Conservation (phyloP, 768 basidiomycete species). For the Atractiella rhizophila region DNA sequence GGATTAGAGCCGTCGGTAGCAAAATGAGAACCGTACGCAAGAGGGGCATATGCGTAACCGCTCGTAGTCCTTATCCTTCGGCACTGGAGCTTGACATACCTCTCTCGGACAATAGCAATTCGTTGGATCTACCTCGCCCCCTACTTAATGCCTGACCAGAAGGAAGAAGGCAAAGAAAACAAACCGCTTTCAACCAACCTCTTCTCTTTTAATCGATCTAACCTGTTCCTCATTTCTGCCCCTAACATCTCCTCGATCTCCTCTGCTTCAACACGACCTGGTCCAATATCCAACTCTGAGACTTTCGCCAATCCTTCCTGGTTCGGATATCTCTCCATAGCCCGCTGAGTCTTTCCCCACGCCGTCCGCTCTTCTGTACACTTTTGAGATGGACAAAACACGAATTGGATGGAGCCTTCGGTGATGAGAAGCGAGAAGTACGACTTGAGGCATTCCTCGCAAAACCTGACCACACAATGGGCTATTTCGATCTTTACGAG, state of each 20-base stretch:
- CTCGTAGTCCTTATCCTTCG: slow-evolving; percentile 10
- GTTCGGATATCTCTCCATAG: neutral
- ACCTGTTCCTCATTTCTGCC: slow-evolving; percentile 8
- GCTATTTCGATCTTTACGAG: no score
- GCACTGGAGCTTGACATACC: slow-evolving; percentile 12
- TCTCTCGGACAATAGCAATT: slow-evolving; percentile 14
- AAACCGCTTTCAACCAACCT: slow-evolving; percentile 13
- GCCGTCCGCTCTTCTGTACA: slow-evolving; percentile 8
- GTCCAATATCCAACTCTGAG: neutral
- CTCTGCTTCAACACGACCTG: slow-evolving; percentile 2
- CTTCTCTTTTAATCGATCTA: slow-evolving; percentile 14
- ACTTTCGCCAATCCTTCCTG: neutral
- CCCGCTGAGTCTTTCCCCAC: slow-evolving; percentile 4
- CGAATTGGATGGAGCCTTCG: slow-evolving; percentile 13
- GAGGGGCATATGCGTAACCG: slow-evolving; percentile 10
- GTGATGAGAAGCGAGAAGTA: slow-evolving; percentile 15
- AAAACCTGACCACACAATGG: no score
- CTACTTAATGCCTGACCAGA: neutral
- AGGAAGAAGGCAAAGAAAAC: neutral
- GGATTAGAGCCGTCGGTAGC: neutral
- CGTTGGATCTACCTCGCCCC: slow-evolving; percentile 8
- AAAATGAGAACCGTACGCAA: neutral
- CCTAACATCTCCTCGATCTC: slow-evolving; percentile 13
- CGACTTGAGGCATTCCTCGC: slow-evolving; percentile 9
- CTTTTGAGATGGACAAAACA: slow-evolving; percentile 11